A percentile compares a stretch with the other conserved stretches of the same genome.
Evolutionary conservation across 1,284 basidiomycete species (phyloP).

Genomic region (Cystobasidium slooffiae): DNA sequence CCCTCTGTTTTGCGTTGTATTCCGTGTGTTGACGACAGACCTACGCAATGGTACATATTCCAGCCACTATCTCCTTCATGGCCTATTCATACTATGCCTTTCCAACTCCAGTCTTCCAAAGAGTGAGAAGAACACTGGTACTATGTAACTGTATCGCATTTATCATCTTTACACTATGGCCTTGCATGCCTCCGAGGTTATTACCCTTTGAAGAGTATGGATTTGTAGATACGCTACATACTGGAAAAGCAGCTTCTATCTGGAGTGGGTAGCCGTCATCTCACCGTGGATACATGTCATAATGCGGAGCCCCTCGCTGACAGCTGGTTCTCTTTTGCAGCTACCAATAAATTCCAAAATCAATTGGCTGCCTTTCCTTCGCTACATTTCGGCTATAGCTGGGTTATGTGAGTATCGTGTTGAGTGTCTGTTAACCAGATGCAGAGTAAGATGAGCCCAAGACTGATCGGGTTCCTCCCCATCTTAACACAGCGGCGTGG

Average conservation of each 20-base stretch:
- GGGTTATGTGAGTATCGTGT: slow-evolving; percentile 52
- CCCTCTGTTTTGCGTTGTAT: background rate
- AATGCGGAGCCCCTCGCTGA: too few species aligned
- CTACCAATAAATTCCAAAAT: slow-evolving; percentile 55
- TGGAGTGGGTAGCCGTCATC: too few species aligned
- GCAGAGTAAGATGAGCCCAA: background rate
- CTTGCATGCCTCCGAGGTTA: slow-evolving; percentile 57
- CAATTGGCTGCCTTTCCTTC: slow-evolving; percentile 56
- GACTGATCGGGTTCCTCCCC: background rate
- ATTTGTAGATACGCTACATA: slow-evolving; percentile 55
- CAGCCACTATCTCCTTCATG: slow-evolving; percentile 57
- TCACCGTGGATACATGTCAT: too few species aligned
- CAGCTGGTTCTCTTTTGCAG: too few species aligned
- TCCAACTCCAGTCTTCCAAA: slow-evolving; percentile 54
- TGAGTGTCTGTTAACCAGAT: background rate
- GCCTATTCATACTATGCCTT: slow-evolving; percentile 55
- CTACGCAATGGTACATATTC: slow-evolving; percentile 58
- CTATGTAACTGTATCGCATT: slow-evolving; percentile 57
- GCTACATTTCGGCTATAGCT: slow-evolving; percentile 54
- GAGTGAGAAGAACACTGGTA: slow-evolving; percentile 56
- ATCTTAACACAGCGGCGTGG: slow-evolving; percentile 51
- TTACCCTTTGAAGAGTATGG: slow-evolving; percentile 51
- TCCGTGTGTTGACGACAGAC: slow-evolving; percentile 48
- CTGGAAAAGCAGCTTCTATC: slow-evolving; percentile 54
- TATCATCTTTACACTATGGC: slow-evolving; percentile 57